A percentile compares a stretch with the other conserved stretches of the same genome.
Evolutionary conservation across 169 alveolate genomes (phyloP).

Genomic region (Eimeria praecox): DNA sequence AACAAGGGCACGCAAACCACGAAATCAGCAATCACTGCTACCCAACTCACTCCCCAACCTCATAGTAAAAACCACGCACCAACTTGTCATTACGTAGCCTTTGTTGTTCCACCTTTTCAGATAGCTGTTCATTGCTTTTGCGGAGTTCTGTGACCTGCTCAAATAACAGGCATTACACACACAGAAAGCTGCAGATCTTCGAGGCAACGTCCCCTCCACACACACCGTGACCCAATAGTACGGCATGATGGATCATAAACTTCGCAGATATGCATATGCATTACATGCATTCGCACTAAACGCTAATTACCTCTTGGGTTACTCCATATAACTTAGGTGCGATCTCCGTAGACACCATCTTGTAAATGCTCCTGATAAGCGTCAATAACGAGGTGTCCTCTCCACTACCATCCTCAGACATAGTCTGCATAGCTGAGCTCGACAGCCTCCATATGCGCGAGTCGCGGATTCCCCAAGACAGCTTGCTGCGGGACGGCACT

Average conservation of each 20-base stretch:
- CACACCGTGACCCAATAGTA: background rate
- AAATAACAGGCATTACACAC: background rate
- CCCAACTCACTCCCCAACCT: background rate
- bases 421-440: constrained; percentile 3
- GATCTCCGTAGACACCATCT: constrained; percentile 12
- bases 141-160: constrained; percentile 59
- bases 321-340: constrained; percentile 39
- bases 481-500: constrained; percentile 15
- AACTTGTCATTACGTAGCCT: constrained; percentile 18
- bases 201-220: background rate
- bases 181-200: background rate
- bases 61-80: background rate
- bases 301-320: constrained; percentile 31
- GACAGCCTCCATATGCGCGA: background rate
- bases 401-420: background rate
- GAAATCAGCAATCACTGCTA: background rate
- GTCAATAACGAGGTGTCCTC: background rate
- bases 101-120: constrained; percentile 42
- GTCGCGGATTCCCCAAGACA: background rate
- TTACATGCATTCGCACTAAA: background rate
- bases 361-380: constrained; percentile 34
- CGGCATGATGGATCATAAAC: background rate
- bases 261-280: background rate
- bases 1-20: background rate
- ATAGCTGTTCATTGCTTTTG: constrained; percentile 27